Evolutionary conservation across 192 early-diverging fungal species (phyloP), one percentile per base, ranked within the genome.

Genomic region (Jimgerdemannia flammicorona): DNA sequence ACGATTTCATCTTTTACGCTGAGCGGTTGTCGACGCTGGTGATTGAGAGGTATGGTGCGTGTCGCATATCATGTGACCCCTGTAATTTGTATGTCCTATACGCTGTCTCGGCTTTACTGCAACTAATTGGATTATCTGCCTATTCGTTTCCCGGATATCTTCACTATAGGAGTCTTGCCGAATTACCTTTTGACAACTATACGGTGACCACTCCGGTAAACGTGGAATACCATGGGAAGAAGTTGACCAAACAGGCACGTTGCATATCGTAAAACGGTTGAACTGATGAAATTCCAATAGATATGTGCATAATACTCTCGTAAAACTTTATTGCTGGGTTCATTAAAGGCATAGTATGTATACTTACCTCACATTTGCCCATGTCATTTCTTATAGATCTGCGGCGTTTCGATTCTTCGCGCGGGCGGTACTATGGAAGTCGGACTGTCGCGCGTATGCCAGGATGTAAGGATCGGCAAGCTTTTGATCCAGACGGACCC

Each of bases 371-470:
- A 0, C 29, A 29, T 29, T 29, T 59, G 2, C 49, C 14, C 49
- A 59, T 14, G 49, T 0, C 49, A 59, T 59, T 59, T 59, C 29
- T 29, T 29, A 29, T 29, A 88, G 91, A 76, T 92, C 11, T 92
- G 87, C 69, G 95, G 91, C 44, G 93, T 97, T 4, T 93, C 93
- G 2, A 90, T 98, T 67, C 84, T 97, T 67, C 93, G 95, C 44
- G 89, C 95, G 3, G 97, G 96, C 14, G 90, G 91, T n/a, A 92
- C 94, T 6, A 97, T 99, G 95, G 96, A 97, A 77, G 87, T 84
- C 71, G 94, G 92, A 4, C 81, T 97, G 41, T 91, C 91, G 71
- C 87, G 90, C 70, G 95, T 96, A 3, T 90, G 90, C 65, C 91
- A 90, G 40, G 92, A 95, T 76, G 92, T 91, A 1, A 87, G 91